phyloP scores from a whole-genome alignment of 176 grass and related monocot genomes.

The Phyllostachys edulis region DNA sequence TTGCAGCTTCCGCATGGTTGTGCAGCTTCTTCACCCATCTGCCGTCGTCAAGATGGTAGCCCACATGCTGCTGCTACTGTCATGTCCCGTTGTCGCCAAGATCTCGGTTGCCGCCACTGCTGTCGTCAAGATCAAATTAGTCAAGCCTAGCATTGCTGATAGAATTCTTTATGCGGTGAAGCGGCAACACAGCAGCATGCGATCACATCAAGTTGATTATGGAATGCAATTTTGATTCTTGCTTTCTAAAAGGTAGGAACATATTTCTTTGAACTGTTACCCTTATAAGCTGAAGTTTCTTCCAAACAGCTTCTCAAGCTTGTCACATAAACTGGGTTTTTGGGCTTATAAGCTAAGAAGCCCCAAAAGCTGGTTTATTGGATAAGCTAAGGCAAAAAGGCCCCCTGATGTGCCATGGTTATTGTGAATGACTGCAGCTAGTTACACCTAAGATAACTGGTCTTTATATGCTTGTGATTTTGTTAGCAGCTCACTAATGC shows the following conservation, averaged over 20 bases:
- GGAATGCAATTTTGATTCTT: background rate
- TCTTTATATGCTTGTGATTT: conserved; percentile 12
- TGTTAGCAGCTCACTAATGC: conserved; percentile 31
- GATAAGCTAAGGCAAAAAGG: conserved; percentile 9
- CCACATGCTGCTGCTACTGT: background rate
- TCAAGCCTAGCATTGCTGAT: no score
- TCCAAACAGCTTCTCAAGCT: conserved; percentile 12
- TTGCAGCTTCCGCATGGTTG: background rate
- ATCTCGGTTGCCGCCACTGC: no score
- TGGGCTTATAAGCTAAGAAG: conserved; percentile 16
- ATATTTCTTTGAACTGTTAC: background rate
- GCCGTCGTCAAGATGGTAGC: background rate
- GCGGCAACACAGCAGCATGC: no score
- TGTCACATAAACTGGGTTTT: background rate
- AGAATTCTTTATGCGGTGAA: no score
- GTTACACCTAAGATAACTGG: background rate
- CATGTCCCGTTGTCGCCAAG: background rate
- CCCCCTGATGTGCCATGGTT: background rate
- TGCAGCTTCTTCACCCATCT: background rate
- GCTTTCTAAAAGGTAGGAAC: background rate
- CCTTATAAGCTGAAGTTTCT: conserved; percentile 9
- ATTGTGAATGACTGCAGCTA: background rate
- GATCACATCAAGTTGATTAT: background rate
- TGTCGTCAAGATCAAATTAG: no score
- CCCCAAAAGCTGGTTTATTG: conserved; percentile 13